Percentiles rank a stretch among this genome's conserved stretches.
phyloP scores from a whole-genome alignment of 2,329 filamentous ascomycete genomes.

The Phaeosphaeriaceae sp. region DNA sequence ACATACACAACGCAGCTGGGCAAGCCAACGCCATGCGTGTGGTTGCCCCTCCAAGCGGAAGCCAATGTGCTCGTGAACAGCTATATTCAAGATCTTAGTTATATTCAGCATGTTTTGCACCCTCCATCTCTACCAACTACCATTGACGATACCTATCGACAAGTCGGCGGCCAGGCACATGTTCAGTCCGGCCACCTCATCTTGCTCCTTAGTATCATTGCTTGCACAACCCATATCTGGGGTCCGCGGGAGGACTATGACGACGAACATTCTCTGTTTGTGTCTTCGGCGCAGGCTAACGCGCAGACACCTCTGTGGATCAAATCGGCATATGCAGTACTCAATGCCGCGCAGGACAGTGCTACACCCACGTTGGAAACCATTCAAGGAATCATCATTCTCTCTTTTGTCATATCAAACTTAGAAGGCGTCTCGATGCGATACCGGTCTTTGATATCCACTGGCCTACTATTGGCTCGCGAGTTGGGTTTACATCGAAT shows the following conservation, averaged over 20 bases:
- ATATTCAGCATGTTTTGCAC: slow-evolving; percentile 47
- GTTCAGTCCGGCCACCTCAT: no score
- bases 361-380: slow-evolving; percentile 38
- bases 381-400: slow-evolving; percentile 46
- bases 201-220: no score
- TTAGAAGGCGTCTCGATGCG: slow-evolving; percentile 45
- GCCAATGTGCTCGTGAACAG: slow-evolving; percentile 41
- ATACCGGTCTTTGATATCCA: slow-evolving; percentile 40
- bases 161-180: no score
- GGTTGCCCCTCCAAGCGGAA: no score
- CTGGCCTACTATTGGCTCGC: slow-evolving; percentile 34
- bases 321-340: slow-evolving; percentile 37
- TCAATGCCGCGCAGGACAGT: slow-evolving; percentile 42
- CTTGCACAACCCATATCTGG: no score
- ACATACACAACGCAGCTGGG: no score
- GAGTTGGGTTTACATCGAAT: slow-evolving; percentile 21
- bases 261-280: neutral
- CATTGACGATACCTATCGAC: no score
- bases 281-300: slow-evolving; percentile 22
- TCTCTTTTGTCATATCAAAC: slow-evolving; percentile 42
- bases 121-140: slow-evolving; percentile 32
- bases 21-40: no score
- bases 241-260: no score
- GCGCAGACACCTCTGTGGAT: slow-evolving; percentile 39
- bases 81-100: slow-evolving; percentile 41